Conservation (phyloP, 2,329 filamentous ascomycete species). For the Fusarium avenaceum region DNA sequence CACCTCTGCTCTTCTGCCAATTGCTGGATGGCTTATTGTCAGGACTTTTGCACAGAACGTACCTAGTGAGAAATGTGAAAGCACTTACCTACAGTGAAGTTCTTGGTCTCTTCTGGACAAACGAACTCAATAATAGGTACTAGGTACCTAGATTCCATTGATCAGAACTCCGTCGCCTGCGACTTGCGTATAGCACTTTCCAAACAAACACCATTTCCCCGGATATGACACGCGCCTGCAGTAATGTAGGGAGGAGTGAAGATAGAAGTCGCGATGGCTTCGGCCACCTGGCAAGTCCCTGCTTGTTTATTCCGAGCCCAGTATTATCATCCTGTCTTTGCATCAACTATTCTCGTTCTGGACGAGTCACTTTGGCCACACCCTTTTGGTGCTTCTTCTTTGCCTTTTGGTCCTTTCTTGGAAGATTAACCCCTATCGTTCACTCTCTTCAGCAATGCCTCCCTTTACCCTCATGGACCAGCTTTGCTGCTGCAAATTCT, state of each 20-base stretch:
- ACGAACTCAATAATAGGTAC: neutral
- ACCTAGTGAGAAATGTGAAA: too few relatives aligned
- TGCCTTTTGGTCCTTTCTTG: conserved; percentile 36
- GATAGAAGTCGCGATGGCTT: conserved; percentile 6
- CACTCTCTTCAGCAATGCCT: neutral
- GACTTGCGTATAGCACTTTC: neutral
- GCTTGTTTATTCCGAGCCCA: neutral
- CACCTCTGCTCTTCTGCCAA: too few relatives aligned
- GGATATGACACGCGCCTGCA: neutral
- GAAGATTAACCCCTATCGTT: conserved; percentile 19
- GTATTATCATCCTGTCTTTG: neutral
- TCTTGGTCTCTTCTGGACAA: neutral
- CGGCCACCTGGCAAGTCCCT: neutral
- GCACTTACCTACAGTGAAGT: neutral
- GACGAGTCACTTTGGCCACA: neutral
- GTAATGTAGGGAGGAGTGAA: neutral
- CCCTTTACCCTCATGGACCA: conserved; percentile 31
- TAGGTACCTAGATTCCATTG: too few relatives aligned
- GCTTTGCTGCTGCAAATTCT: conserved; percentile 46
- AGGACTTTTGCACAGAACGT: too few relatives aligned
- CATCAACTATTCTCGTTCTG: conserved; percentile 15
- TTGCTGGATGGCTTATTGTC: too few relatives aligned
- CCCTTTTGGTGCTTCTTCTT: conserved; percentile 22
- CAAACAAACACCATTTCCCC: neutral
- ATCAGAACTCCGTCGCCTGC: too few relatives aligned